phyloP scores from a whole-genome alignment of 768 basidiomycete species.

The Gyrodon lividus region DNA sequence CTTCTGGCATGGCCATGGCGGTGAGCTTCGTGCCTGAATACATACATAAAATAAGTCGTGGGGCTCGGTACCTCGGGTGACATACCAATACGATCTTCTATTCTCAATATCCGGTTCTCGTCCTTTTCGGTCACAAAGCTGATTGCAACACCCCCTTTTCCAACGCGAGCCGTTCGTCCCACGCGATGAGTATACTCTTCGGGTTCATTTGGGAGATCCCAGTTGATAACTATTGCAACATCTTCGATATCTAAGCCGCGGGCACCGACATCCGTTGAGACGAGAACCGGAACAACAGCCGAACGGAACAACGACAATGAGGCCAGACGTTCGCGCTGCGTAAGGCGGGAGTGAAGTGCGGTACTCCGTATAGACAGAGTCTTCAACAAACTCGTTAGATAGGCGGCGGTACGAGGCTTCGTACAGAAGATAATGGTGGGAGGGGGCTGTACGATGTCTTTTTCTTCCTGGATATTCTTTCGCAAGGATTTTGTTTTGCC shows the following conservation, averaged over 20 bases:
- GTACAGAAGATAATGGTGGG: slow-evolving; percentile 95
- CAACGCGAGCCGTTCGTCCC: slow-evolving; percentile 88
- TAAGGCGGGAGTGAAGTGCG: slow-evolving; percentile 88
- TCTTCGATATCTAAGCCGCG: slow-evolving; percentile 96
- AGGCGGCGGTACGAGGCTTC: slow-evolving; percentile 85
- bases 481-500: slow-evolving; percentile 31
- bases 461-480: slow-evolving; percentile 38
- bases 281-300: slow-evolving; percentile 82
- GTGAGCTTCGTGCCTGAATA: slow-evolving; percentile 66
- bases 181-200: slow-evolving; percentile 98
- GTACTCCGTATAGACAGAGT: slow-evolving; percentile 80
- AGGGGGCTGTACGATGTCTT: slow-evolving; percentile 73
- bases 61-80: slow-evolving; percentile 9
- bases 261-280: slow-evolving; percentile 94
- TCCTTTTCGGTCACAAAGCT: slow-evolving; percentile 96
- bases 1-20: slow-evolving; percentile 77
- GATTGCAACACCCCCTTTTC: slow-evolving; percentile 83
- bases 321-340: slow-evolving; percentile 83
- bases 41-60: neutral
- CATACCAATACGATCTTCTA: slow-evolving; percentile 88
- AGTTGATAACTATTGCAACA: slow-evolving; percentile 94
- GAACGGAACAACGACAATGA: slow-evolving; percentile 88
- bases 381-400: slow-evolving; percentile 78
- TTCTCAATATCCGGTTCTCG: slow-evolving; percentile 75
- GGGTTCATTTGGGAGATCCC: slow-evolving; percentile 87